Percentiles rank a stretch among this genome's conserved stretches.
phyloP scores from a whole-genome alignment of 768 basidiomycete species.

The Boletus sensibilis region DNA sequence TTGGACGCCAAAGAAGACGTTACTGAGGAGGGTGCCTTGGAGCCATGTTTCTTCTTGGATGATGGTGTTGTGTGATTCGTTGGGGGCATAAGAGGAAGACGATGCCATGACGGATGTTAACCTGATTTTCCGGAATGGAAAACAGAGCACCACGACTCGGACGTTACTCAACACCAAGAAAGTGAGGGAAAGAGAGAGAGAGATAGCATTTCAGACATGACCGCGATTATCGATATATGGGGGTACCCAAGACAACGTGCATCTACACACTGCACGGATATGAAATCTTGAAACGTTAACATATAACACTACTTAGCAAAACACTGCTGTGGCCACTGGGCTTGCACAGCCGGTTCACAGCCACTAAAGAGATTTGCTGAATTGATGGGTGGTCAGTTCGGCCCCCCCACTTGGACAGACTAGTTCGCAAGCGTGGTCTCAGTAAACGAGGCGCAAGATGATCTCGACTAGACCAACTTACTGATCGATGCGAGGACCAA shows the following conservation, averaged over 20 bases:
- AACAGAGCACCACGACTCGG: background rate
- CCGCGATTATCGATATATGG: background rate
- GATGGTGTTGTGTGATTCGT: constrained; percentile 2
- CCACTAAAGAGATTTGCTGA: too few relatives aligned
- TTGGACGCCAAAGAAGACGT: constrained; percentile 13
- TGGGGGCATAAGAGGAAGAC: background rate
- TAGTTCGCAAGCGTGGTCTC: background rate
- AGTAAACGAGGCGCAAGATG: background rate
- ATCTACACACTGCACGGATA: background rate
- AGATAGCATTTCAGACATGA: background rate
- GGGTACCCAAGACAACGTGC: background rate
- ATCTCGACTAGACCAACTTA: too few relatives aligned
- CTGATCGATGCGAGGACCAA: too few relatives aligned
- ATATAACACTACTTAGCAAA: too few relatives aligned
- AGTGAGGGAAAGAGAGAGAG: background rate
- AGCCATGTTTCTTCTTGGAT: constrained; percentile 14
- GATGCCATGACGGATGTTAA: background rate
- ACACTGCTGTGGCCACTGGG: too few relatives aligned
- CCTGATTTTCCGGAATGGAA: background rate
- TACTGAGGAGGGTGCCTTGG: constrained; percentile 10
- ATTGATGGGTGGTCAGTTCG: background rate
- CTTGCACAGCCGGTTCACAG: too few relatives aligned
- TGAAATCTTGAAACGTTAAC: background rate
- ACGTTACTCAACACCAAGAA: background rate
- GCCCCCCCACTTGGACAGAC: too few relatives aligned